phyloP scores from a whole-genome alignment of 2,329 filamentous ascomycete genomes.

The Acarospora socialis region DNA sequence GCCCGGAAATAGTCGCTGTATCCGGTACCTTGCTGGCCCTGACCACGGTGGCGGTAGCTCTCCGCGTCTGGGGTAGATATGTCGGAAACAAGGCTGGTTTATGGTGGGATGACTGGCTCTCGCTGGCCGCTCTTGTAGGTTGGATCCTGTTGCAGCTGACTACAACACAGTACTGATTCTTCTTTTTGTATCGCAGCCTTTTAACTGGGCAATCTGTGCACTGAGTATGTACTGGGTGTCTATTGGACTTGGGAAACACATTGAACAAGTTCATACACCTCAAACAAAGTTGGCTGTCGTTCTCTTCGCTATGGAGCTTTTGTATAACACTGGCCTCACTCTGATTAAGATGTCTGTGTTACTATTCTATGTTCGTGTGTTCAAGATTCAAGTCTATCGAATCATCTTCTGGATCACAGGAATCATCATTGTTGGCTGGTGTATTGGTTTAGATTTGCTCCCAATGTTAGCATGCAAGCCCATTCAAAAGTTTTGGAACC shows the following conservation, averaged over 20 bases:
- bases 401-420: background rate
- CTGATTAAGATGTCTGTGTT: constrained; percentile 8
- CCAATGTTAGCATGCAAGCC: constrained; percentile 5
- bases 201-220: constrained; percentile 1
- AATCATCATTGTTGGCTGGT: constrained; percentile 1
- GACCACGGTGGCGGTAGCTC: constrained; percentile 2
- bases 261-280: background rate
- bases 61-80: constrained; percentile 1
- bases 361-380: constrained; percentile 9
- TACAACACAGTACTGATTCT: background rate
- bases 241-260: constrained; percentile 1
- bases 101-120: constrained; percentile 4
- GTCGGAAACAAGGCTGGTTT: constrained; percentile 1
- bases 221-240: constrained; percentile 1
- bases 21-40: constrained; percentile 1
- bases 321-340: constrained; percentile 5
- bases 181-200: background rate
- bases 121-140: constrained; percentile 2
- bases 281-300: background rate
- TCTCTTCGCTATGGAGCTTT: background rate
- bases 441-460: background rate
- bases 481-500: constrained; percentile 6
- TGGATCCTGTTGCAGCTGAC: no score
- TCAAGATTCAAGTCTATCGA: background rate
- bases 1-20: constrained; percentile 1